Evolutionary conservation across 495 filamentous ascomycete genomes (phyloP).

Genomic region (Lineolata rhizophorae): DNA sequence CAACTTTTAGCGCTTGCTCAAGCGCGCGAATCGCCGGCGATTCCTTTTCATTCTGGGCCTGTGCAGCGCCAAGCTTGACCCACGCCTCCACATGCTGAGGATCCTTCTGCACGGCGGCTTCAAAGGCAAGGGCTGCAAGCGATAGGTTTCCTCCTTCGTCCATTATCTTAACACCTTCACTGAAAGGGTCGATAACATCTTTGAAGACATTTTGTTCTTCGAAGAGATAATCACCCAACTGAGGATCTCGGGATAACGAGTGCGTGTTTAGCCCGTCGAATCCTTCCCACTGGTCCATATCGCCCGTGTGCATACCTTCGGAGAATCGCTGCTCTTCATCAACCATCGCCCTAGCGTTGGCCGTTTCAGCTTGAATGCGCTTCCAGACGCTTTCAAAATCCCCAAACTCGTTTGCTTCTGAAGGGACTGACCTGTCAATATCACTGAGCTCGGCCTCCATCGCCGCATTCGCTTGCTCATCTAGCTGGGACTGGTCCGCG

Average conservation of each 20-base stretch:
- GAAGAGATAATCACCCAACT: slow-evolving; percentile 77
- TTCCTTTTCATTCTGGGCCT: slow-evolving; percentile 98
- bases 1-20: slow-evolving; percentile 73
- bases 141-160: slow-evolving; percentile 82
- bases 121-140: slow-evolving; percentile 86
- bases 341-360: slow-evolving; percentile 42
- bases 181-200: slow-evolving; percentile 55
- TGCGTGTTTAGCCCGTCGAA: slow-evolving; percentile 41
- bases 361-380: slow-evolving; percentile 64
- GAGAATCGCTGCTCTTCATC: slow-evolving; percentile 34
- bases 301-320: slow-evolving; percentile 36
- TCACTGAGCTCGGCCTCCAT: slow-evolving; percentile 80
- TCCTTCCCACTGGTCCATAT: slow-evolving; percentile 47
- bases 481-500: slow-evolving; percentile 30
- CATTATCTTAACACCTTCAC: slow-evolving; percentile 80
- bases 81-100: slow-evolving; percentile 76
- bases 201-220: slow-evolving; percentile 82
- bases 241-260: slow-evolving; percentile 34
- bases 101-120: slow-evolving; percentile 82
- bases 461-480: slow-evolving; percentile 48
- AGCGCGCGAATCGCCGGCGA: slow-evolving; percentile 92
- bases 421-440: slow-evolving; percentile 61
- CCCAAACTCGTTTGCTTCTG: slow-evolving; percentile 32
- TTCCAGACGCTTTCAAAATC: slow-evolving; percentile 83
- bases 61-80: slow-evolving; percentile 71